These are phyloP conservation scores for Scedosporium boydii DNA, from an alignment of 2,329 filamentous ascomycete genomes.

Conservation along the genomic window DNA sequence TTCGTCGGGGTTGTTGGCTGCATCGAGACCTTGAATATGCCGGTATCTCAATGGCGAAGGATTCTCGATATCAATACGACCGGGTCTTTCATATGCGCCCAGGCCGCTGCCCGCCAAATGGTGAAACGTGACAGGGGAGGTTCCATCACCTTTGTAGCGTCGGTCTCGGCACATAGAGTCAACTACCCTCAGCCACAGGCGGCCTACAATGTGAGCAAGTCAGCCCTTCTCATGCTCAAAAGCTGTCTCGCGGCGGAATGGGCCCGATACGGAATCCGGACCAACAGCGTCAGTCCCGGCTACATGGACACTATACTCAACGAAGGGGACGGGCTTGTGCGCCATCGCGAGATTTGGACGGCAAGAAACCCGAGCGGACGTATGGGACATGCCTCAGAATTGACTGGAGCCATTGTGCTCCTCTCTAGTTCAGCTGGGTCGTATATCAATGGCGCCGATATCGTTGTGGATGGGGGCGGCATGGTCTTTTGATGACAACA, in stretches of 20 bases:
- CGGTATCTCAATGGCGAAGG: conserved; percentile 63
- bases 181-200: conserved; percentile 80
- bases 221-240: conserved; percentile 66
- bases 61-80: conserved; percentile 73
- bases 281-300: conserved; percentile 76
- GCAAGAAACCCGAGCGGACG: conserved; percentile 52
- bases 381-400: conserved; percentile 54
- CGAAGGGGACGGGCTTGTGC: conserved; percentile 50
- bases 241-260: conserved; percentile 78
- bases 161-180: conserved; percentile 75
- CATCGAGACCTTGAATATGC: conserved; percentile 44
- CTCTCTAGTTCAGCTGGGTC: conserved; percentile 50
- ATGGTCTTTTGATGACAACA: conserved; percentile 9
- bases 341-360: conserved; percentile 45
- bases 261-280: conserved; percentile 71
- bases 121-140: conserved; percentile 63
- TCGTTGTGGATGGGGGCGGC: conserved; percentile 52
- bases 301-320: conserved; percentile 83
- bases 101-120: conserved; percentile 64
- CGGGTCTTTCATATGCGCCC: conserved; percentile 68
- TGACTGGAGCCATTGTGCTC: conserved; percentile 53
- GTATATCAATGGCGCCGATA: conserved; percentile 61
- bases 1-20: conserved; percentile 67
- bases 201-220: conserved; percentile 79
- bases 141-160: conserved; percentile 66